phyloP scores from a whole-genome alignment of 345 rosid species.

The Linum tenue region DNA sequence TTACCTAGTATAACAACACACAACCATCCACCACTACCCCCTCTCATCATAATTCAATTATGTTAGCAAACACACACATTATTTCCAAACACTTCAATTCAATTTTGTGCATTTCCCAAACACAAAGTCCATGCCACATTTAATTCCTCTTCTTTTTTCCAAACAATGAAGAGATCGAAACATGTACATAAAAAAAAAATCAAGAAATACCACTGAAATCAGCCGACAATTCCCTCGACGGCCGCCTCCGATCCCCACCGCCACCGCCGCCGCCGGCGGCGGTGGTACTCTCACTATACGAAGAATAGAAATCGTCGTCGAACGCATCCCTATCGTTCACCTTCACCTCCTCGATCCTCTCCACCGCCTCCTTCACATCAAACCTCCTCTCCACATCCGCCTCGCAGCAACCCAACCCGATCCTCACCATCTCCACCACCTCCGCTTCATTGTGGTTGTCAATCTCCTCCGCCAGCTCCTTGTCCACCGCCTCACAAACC shows the following conservation, averaged over 20 bases:
- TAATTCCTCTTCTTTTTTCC: neutral
- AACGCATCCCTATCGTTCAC: conserved; percentile 29
- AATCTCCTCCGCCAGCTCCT: neutral
- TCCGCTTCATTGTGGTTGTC: conserved; percentile 26
- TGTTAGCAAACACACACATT: neutral
- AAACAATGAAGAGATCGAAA: neutral
- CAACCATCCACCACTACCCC: no score
- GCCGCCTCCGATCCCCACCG: neutral
- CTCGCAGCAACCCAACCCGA: conserved; percentile 62
- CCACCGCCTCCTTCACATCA: conserved; percentile 56
- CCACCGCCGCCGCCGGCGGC: neutral
- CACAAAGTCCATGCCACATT: neutral
- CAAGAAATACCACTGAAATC: neutral
- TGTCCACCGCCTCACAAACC: neutral
- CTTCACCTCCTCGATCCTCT: conserved; percentile 50
- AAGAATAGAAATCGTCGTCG: conserved; percentile 46
- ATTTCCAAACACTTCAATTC: neutral
- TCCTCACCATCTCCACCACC: conserved; percentile 44
- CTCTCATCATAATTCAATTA: no score
- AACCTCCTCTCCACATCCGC: conserved; percentile 66
- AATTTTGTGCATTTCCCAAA: neutral
- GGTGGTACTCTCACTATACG: conserved; percentile 11
- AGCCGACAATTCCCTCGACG: neutral
- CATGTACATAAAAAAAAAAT: neutral
- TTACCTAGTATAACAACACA: no score